Evolutionary conservation across 352 stramenopile species (phyloP).

Genomic region (Pythium apleroticum): DNA sequence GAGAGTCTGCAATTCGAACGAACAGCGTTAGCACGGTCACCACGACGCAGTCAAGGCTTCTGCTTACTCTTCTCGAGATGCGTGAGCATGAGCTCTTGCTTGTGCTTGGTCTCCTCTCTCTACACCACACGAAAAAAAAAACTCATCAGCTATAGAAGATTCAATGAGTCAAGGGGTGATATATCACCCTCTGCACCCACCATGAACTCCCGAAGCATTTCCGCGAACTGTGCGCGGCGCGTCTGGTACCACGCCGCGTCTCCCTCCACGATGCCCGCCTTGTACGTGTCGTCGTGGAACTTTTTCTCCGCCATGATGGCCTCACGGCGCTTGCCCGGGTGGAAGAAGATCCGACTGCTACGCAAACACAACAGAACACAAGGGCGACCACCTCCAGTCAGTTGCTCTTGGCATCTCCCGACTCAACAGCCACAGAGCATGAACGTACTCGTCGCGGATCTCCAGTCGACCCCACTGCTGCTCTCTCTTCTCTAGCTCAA

Average conservation of each 20-base stretch:
- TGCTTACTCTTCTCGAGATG: conserved; percentile 65
- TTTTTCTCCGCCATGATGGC: conserved; percentile 68
- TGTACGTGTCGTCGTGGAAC: conserved; percentile 67
- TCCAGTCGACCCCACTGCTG: conserved; percentile 58
- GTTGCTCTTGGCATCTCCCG: neutral
- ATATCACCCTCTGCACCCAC: conserved; percentile 31
- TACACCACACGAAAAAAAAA: conserved; percentile 17
- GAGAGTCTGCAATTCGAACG: conserved; percentile 37
- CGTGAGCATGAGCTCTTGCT: conserved; percentile 72
- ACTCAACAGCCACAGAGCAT: neutral
- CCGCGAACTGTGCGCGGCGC: conserved; percentile 44
- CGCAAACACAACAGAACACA: conserved; percentile 1
- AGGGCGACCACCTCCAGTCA: no score
- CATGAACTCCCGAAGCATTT: conserved; percentile 56
- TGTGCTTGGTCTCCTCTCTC: conserved; percentile 73
- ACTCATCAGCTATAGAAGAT: neutral
- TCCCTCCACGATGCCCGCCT: conserved; percentile 39
- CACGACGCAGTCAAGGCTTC: neutral
- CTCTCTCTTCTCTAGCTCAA: conserved; percentile 50
- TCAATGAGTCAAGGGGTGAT: neutral
- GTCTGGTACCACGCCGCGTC: conserved; percentile 55
- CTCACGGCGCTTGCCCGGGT: conserved; percentile 55
- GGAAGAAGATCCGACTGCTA: conserved; percentile 58
- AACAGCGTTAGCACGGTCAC: neutral
- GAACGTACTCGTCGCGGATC: conserved; percentile 48